Percentiles rank a stretch among this genome's conserved stretches.
phyloP scores from a whole-genome alignment of 768 basidiomycete species.

The Tricholoma matsutake region DNA sequence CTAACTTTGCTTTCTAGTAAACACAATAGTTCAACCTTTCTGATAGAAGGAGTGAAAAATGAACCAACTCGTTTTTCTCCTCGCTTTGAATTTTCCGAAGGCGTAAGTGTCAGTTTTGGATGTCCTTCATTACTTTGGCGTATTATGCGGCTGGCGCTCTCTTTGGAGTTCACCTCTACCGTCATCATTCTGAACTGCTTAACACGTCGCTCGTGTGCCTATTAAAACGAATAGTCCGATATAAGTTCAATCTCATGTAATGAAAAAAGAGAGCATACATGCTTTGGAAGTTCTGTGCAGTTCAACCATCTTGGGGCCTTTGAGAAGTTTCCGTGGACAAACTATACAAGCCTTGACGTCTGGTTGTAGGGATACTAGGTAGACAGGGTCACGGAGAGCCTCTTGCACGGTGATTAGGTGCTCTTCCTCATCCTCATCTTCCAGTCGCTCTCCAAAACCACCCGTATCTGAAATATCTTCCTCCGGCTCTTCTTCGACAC shows the following conservation, averaged over 20 bases:
- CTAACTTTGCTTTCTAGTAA: slow-evolving; percentile 45
- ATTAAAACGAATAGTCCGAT: slow-evolving; percentile 3
- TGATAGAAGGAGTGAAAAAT: too few species aligned
- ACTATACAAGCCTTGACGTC: slow-evolving; percentile 58
- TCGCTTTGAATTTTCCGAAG: slow-evolving; percentile 47
- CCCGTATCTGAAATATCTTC: slow-evolving; percentile 16
- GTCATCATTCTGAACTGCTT: slow-evolving; percentile 47
- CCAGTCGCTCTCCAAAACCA: slow-evolving; percentile 17
- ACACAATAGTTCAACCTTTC: background rate
- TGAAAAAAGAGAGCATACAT: slow-evolving; percentile 35
- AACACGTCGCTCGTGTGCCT: slow-evolving; percentile 67
- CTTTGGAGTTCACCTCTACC: slow-evolving; percentile 34
- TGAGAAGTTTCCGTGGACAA: slow-evolving; percentile 74
- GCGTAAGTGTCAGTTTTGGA: slow-evolving; percentile 20
- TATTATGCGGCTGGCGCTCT: slow-evolving; percentile 48
- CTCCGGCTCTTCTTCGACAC: slow-evolving; percentile 25
- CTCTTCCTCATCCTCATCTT: slow-evolving; percentile 30
- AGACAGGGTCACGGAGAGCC: slow-evolving; percentile 63
- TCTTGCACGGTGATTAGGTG: slow-evolving; percentile 52
- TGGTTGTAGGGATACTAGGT: slow-evolving; percentile 52
- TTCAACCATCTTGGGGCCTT: slow-evolving; percentile 51
- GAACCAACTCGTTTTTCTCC: slow-evolving; percentile 56
- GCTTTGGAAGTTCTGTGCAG: slow-evolving; percentile 63
- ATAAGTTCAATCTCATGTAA: slow-evolving; percentile 12
- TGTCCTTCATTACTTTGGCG: slow-evolving; percentile 25